These are phyloP conservation scores for Aurifilum marmelostoma DNA, from an alignment of 2,329 filamentous ascomycete species.

Conservation along the genomic window DNA sequence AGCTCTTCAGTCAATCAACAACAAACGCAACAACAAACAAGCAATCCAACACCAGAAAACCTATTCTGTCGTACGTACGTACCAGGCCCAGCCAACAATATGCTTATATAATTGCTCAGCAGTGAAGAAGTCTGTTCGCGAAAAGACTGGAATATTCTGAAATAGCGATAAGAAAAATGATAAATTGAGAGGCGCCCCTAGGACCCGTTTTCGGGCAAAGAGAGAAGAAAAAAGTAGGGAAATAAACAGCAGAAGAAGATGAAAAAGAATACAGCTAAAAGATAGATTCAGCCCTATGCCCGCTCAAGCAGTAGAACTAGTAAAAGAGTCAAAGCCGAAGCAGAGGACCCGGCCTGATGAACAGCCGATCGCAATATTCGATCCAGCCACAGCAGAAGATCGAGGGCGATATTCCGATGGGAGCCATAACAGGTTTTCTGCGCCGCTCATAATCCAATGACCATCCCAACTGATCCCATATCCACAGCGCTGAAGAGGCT, in stretches of 20 bases:
- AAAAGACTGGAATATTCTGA: too few species aligned
- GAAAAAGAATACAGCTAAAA: neutral
- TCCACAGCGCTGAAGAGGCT: neutral
- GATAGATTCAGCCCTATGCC: neutral
- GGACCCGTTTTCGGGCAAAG: neutral
- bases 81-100: too few species aligned
- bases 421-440: slow-evolving; percentile 11
- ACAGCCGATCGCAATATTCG: neutral
- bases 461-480: slow-evolving; percentile 5
- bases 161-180: neutral
- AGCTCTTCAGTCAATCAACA: too few species aligned
- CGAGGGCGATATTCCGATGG: neutral
- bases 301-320: neutral
- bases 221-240: neutral
- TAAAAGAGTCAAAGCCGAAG: neutral
- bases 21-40: too few species aligned
- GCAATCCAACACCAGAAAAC: too few species aligned
- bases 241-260: neutral
- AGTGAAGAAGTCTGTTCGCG: too few species aligned
- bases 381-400: neutral
- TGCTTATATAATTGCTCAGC: too few species aligned
- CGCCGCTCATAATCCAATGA: neutral
- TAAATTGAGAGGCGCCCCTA: neutral
- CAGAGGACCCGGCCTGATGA: neutral
- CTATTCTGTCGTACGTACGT: too few species aligned